These are phyloP conservation scores for Porphyrellus cyaneotinctus DNA, from an alignment of 768 basidiomycete genomes.

Conservation along the genomic window DNA sequence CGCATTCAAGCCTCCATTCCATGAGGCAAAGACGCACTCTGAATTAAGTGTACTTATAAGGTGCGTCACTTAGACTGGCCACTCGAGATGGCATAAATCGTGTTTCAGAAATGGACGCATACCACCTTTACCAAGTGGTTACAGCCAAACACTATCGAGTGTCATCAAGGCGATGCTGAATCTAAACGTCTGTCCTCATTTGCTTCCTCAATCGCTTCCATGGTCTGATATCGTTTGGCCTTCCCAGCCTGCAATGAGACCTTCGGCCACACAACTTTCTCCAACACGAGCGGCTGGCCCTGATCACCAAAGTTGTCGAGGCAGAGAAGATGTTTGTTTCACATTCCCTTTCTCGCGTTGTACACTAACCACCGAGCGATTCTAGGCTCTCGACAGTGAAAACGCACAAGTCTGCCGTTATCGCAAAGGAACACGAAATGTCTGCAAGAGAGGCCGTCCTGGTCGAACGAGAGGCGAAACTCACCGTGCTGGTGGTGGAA, in stretches of 20 bases:
- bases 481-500: slow-evolving; percentile 43
- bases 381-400: slow-evolving; percentile 63
- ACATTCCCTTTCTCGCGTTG: background rate
- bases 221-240: background rate
- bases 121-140: slow-evolving; percentile 82
- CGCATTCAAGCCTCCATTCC: slow-evolving; percentile 88
- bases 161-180: slow-evolving; percentile 87
- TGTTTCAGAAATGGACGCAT: slow-evolving; percentile 73
- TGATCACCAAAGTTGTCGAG: slow-evolving; percentile 68
- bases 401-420: slow-evolving; percentile 51
- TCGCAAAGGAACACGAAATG: slow-evolving; percentile 64
- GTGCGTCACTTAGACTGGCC: slow-evolving; percentile 34
- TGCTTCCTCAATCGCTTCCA: background rate
- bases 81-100: background rate
- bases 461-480: slow-evolving; percentile 50
- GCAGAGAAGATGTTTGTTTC: slow-evolving; percentile 68
- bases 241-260: slow-evolving; percentile 77
- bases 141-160: slow-evolving; percentile 65
- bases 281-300: slow-evolving; percentile 71
- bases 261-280: slow-evolving; percentile 77
- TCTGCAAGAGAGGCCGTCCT: slow-evolving; percentile 51
- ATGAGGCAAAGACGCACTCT: slow-evolving; percentile 85
- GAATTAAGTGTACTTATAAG: slow-evolving; percentile 82
- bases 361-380: background rate
- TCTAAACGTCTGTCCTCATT: slow-evolving; percentile 55